Conservation (phyloP, 2,329 filamentous ascomycete species). For the Graphilbum ipis-grandicollis region DNA sequence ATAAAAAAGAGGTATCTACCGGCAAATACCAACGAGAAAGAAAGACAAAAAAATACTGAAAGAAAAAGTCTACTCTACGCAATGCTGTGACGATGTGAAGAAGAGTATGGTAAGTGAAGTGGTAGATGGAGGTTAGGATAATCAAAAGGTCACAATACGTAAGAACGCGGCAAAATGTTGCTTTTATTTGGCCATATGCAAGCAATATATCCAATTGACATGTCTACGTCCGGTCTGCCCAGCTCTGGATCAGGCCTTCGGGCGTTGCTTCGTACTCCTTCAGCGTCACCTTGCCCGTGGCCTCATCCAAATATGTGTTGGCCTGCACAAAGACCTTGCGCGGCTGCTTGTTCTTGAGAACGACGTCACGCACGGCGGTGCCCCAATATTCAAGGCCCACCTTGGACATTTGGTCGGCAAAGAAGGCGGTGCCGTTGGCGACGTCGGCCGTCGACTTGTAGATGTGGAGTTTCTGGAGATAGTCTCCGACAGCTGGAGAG, state of each 20-base stretch:
- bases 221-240: slow-evolving; percentile 41
- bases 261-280: slow-evolving; percentile 74
- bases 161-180: too few relatives aligned
- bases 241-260: slow-evolving; percentile 73
- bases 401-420: slow-evolving; percentile 57
- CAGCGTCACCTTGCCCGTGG: slow-evolving; percentile 52
- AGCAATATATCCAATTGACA: too few relatives aligned
- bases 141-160: too few relatives aligned
- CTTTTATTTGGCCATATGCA: too few relatives aligned
- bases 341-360: slow-evolving; percentile 64
- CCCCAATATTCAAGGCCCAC: slow-evolving; percentile 76
- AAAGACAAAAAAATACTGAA: slow-evolving; percentile 4
- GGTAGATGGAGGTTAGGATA: too few relatives aligned
- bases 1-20: neutral
- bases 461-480: slow-evolving; percentile 80
- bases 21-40: slow-evolving; percentile 1
- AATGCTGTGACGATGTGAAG: too few relatives aligned
- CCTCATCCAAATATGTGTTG: slow-evolving; percentile 59
- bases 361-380: slow-evolving; percentile 57
- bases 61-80: neutral
- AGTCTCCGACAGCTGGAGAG: slow-evolving; percentile 53
- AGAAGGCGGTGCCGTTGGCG: slow-evolving; percentile 59
- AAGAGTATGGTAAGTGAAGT: too few relatives aligned
- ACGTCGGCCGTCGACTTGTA: slow-evolving; percentile 86
- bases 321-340: slow-evolving; percentile 87